These are phyloP conservation scores for Stephania cephalantha DNA, from an alignment of 164 flowering plant species.

Conservation along the genomic window DNA sequence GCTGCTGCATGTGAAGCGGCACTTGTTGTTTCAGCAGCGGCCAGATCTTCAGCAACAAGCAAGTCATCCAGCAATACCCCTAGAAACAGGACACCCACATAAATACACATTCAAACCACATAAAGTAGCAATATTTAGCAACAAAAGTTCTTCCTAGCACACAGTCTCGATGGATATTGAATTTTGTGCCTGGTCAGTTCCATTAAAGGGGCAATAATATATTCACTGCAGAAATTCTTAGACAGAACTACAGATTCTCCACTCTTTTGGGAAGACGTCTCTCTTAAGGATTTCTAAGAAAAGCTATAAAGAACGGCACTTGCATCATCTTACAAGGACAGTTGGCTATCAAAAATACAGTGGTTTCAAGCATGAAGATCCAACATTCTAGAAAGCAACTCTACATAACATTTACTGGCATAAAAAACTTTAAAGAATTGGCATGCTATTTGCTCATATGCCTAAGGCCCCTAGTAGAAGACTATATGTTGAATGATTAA, in stretches of 20 bases:
- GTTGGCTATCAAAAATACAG: not conserved
- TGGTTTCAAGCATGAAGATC: not conserved
- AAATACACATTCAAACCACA: not conserved
- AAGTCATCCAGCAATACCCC: slow-evolving; percentile 95
- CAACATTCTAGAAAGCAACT: not conserved
- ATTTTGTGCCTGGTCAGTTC: not conserved
- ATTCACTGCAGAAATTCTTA: not conserved
- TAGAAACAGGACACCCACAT: slow-evolving; percentile 13
- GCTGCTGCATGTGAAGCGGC: slow-evolving; percentile 99
- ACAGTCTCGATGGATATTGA: not conserved
- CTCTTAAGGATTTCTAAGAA: not conserved
- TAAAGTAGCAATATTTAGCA: not conserved
- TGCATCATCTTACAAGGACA: not conserved
- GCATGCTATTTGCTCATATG: not conserved
- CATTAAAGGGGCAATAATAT: not conserved
- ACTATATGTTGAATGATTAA: not conserved
- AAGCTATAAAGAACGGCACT: not conserved
- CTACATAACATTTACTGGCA: not conserved
- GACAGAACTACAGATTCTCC: not conserved
- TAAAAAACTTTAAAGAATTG: not conserved
- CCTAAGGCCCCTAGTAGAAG: not conserved
- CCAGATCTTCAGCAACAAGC: slow-evolving; percentile 93
- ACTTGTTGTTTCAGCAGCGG: slow-evolving; percentile 92
- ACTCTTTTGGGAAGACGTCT: not conserved
- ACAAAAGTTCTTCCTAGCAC: not conserved